Percentiles rank a stretch among this genome's conserved stretches.
Conservation (phyloP, 495 filamentous ascomycete species). For the Trichoderma asperelloides region DNA sequence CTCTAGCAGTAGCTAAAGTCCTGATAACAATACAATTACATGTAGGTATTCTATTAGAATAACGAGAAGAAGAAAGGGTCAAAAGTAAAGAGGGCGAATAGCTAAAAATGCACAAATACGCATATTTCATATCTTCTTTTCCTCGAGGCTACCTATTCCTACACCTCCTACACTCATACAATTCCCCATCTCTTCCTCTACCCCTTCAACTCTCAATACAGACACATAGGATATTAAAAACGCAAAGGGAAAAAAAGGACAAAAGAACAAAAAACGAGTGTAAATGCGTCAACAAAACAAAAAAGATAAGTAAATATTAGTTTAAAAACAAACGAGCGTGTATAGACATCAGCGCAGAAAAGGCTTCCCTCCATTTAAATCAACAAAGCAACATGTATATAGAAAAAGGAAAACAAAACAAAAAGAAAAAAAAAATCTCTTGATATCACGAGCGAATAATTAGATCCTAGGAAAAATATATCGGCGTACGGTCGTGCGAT, state of each 20-base stretch:
- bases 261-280: background rate
- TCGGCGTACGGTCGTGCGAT: background rate
- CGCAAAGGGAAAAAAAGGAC: background rate
- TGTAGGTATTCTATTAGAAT: too few relatives aligned
- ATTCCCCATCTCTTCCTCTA: background rate
- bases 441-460: background rate
- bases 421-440: background rate
- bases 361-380: background rate
- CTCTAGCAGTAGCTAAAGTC: too few relatives aligned
- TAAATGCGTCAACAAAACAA: background rate
- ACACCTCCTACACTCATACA: background rate
- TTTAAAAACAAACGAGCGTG: background rate
- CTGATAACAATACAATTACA: too few relatives aligned
- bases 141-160: too few relatives aligned
- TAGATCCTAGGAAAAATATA: background rate
- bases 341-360: background rate
- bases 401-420: background rate
- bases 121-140: too few relatives aligned
- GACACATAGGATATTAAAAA: background rate
- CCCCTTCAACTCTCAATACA: background rate
- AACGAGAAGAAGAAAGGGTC: too few relatives aligned
- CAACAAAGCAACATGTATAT: background rate
- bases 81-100: too few relatives aligned
- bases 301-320: background rate
- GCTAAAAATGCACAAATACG: too few relatives aligned